phyloP scores from a whole-genome alignment of 208 protist species.

The Leishmania aethiopica region DNA sequence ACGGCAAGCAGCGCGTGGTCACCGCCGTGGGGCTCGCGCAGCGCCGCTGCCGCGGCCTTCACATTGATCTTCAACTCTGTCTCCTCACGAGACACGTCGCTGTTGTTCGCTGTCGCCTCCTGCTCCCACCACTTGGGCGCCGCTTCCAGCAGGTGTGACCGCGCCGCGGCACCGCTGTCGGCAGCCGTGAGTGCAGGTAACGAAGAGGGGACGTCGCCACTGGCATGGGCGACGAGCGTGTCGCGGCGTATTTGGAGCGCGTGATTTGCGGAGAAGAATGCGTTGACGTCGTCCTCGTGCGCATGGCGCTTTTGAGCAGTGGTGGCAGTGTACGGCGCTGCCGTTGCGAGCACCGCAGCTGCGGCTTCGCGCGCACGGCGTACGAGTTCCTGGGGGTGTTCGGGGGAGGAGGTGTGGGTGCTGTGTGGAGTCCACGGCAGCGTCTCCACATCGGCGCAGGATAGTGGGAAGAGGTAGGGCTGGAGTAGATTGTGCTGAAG shows the following conservation, averaged over 20 bases:
- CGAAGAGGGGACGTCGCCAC: not conserved
- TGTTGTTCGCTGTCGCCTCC: not conserved
- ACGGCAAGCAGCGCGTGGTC: slow-evolving; percentile 26
- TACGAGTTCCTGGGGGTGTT: not conserved
- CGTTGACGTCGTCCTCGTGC: slow-evolving; percentile 14
- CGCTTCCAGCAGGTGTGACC: slow-evolving; percentile 10
- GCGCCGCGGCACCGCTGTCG: not conserved
- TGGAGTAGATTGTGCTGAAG: not conserved
- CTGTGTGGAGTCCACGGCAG: not conserved
- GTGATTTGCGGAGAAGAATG: slow-evolving; percentile 14
- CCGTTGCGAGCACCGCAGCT: not conserved
- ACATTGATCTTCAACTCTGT: slow-evolving; percentile 19
- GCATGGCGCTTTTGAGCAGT: not conserved
- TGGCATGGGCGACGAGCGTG: not conserved
- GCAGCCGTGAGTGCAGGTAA: not conserved
- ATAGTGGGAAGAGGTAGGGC: slow-evolving; percentile 6
- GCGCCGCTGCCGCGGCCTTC: slow-evolving; percentile 11
- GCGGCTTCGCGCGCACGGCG: not conserved
- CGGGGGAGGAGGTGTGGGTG: not conserved
- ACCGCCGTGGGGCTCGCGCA: slow-evolving; percentile 4
- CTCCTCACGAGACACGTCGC: not conserved
- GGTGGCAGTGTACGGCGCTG: not conserved
- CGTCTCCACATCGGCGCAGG: not conserved
- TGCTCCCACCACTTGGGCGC: slow-evolving; percentile 16
- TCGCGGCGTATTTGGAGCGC: slow-evolving; percentile 1